These are phyloP conservation scores for Monosporozyma unispora DNA, from an alignment of 805 yeast genomes.

Conservation along the genomic window DNA sequence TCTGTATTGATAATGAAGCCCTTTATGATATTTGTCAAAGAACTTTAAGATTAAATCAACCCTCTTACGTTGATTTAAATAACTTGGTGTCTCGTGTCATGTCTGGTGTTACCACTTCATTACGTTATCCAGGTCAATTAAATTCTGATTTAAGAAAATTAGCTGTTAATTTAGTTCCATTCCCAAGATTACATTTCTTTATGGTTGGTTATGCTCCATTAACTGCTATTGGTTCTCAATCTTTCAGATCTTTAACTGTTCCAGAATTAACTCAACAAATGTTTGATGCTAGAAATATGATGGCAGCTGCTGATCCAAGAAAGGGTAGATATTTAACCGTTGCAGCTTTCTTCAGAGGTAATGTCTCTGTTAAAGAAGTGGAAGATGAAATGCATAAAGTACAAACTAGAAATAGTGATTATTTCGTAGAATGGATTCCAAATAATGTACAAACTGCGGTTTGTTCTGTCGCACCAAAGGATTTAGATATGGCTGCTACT, in stretches of 20 bases:
- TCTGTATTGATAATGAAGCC: slow-evolving; percentile 93
- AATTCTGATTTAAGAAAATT: slow-evolving; percentile 87
- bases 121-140: slow-evolving; percentile 92
- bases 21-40: slow-evolving; percentile 81
- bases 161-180: slow-evolving; percentile 90
- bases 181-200: slow-evolving; percentile 91
- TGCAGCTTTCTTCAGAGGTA: slow-evolving; percentile 91
- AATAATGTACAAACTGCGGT: slow-evolving; percentile 91
- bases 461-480: slow-evolving; percentile 84
- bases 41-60: slow-evolving; percentile 73
- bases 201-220: slow-evolving; percentile 94
- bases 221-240: slow-evolving; percentile 69
- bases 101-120: slow-evolving; percentile 92
- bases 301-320: slow-evolving; percentile 91
- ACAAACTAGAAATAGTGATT: slow-evolving; percentile 70
- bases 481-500: slow-evolving; percentile 81
- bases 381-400: slow-evolving; percentile 87
- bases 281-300: slow-evolving; percentile 88
- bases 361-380: slow-evolving; percentile 84
- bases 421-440: slow-evolving; percentile 95
- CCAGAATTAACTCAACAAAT: slow-evolving; percentile 90
- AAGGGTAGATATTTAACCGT: slow-evolving; percentile 87
- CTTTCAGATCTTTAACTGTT: slow-evolving; percentile 76
- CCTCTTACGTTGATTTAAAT: slow-evolving; percentile 72
- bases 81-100: slow-evolving; percentile 79